Evolutionary conservation across 345 rosid genomes (phyloP).

Genomic region (Lepidium africanum): DNA sequence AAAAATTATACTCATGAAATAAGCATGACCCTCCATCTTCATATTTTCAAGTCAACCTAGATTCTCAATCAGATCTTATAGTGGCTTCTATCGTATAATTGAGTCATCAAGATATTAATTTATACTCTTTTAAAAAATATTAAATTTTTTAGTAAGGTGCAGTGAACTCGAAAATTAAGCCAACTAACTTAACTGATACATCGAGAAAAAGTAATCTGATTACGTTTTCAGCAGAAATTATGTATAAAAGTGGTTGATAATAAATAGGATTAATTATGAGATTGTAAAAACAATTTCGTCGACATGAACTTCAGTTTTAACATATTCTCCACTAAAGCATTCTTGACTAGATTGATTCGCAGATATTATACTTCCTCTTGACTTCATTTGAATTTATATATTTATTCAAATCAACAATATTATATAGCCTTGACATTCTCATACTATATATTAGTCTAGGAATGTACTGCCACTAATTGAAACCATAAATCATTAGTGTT

Average conservation of each 20-base stretch:
- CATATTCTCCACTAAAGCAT: not conserved
- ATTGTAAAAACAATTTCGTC: not conserved
- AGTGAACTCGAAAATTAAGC: not conserved
- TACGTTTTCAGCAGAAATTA: not conserved
- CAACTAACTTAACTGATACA: not conserved
- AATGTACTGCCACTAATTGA: not conserved
- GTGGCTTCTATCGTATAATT: no score
- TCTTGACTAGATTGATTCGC: not conserved
- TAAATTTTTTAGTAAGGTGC: not conserved
- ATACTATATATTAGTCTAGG: not conserved
- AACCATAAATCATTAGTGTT: not conserved
- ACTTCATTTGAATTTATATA: not conserved
- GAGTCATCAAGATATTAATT: not conserved
- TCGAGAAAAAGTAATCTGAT: not conserved
- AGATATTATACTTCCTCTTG: not conserved
- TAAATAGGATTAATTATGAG: not conserved
- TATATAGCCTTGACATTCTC: slow-evolving; percentile 5
- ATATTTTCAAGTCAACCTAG: no score
- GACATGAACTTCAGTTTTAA: slow-evolving; percentile 2
- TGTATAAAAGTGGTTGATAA: not conserved
- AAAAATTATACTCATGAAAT: no score
- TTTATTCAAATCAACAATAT: not conserved
- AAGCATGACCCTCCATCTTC: no score
- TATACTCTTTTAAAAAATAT: not conserved
- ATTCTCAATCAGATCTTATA: no score